Base-by-base conservation (phyloP, 2,329 filamentous ascomycete species). In the Ceratocystis cacaofunesta region DNA sequence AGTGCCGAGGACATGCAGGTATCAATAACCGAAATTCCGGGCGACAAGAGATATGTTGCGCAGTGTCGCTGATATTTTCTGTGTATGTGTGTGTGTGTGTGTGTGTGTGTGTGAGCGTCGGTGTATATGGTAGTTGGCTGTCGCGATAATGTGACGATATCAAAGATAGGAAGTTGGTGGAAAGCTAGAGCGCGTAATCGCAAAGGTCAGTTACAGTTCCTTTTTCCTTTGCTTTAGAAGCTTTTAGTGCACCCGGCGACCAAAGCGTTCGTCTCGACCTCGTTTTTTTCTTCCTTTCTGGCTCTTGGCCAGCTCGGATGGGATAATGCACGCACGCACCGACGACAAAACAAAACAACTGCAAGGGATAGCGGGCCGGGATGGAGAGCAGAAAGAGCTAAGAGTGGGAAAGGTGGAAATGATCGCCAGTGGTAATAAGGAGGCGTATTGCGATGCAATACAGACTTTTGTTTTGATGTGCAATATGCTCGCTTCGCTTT, bases 61-160 rank as follows among this genome's bases (percentile, higher is more conserved):
- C 28, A 17, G 52, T 58, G 5, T n/a, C n/a, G 19, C 3, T 25
- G 48, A 50, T 22, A 22, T 50, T 12, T 12, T 12, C 2, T 50
- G 6, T 52, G 7, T 52, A 12, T 50, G 22, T 52, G 17, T 10
- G 52, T 36, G 7, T 36, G 7, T 57, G 22, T 15, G 30, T 50
- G 22, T 52, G 17, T 10, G 52, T 36, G 7, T 36, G 7, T 57
- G 22, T 15, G 30, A 32, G 30, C 8, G 32, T 10, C 32, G 32
- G 32, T 36, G 32, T 36, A 36, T 36, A 4, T 12, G 32, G 32
- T 3, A 36, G 10, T 36, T 36, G 32, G 32, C 32, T 32, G 25
- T 58, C 52, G 52, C 52, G 25, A 58, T 58, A 28, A n/a, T 57
- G 52, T 58, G 52, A n/a, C 32, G 52, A 58, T 58, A 58, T 36